Percentiles rank a stretch among this genome's conserved stretches.
Evolutionary conservation across 441 rosid species (phyloP).

Genomic region (Eutrema salsugineum): DNA sequence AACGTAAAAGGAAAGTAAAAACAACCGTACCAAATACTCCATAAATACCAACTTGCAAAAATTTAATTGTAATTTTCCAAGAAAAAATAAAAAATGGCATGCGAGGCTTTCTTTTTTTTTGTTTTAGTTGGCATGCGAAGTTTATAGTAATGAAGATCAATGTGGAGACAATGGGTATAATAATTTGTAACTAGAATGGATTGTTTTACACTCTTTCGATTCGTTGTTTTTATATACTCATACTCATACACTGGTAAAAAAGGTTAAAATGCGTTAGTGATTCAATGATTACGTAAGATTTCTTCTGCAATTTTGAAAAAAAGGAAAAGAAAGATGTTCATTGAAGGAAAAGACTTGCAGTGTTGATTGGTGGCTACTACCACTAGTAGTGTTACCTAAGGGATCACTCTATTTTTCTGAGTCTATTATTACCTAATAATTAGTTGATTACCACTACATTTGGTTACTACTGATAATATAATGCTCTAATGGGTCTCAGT

Average conservation of each 20-base stretch:
- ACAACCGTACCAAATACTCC: slow-evolving; percentile 24
- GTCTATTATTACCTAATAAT: neutral
- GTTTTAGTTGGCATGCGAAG: slow-evolving; percentile 12
- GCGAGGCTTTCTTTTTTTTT: neutral
- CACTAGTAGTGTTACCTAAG: slow-evolving; percentile 27
- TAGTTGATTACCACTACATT: neutral
- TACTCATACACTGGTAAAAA: neutral
- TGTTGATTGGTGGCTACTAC: slow-evolving; percentile 25
- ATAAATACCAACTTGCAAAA: slow-evolving; percentile 16
- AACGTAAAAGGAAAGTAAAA: slow-evolving; percentile 27
- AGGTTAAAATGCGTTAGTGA: neutral
- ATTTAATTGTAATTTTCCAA: neutral
- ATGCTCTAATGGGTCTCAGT: neutral
- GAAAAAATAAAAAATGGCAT: neutral
- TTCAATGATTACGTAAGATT: slow-evolving; percentile 22
- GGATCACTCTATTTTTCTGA: neutral
- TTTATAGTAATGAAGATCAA: neutral
- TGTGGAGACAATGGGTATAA: slow-evolving; percentile 1
- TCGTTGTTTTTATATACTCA: slow-evolving; percentile 1
- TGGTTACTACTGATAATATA: neutral
- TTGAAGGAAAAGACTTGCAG: slow-evolving; percentile 26
- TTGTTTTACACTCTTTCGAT: slow-evolving; percentile 26
- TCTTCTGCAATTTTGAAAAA: neutral
- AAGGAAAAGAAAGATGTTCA: neutral
- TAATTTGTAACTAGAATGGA: neutral